A percentile compares a stretch with the other conserved stretches of the same genome.
These are phyloP conservation scores for Euphorbia pulcherrima DNA, from an alignment of 345 rosid genomes.

Conservation along the genomic window DNA sequence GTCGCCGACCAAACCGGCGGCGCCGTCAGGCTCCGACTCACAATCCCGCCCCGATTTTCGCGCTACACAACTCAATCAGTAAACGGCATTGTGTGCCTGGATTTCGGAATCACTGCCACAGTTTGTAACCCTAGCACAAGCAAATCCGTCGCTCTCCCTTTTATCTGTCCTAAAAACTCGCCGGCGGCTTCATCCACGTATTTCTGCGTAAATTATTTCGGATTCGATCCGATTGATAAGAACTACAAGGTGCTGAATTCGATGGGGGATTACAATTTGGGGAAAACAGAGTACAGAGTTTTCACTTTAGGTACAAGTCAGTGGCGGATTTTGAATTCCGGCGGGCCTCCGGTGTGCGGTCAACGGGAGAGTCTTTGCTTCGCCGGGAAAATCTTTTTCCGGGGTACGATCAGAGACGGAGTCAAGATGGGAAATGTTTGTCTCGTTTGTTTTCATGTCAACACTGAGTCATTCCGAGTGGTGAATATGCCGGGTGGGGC, in stretches of 20 bases:
- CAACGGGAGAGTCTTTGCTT: constrained; percentile 16
- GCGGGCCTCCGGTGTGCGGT: constrained; percentile 18
- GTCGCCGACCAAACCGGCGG: constrained; percentile 8
- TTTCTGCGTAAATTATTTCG: constrained; percentile 22
- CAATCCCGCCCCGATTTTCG: constrained; percentile 13
- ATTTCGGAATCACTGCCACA: constrained; percentile 24
- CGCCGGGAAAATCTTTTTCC: neutral
- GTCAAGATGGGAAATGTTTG: no score
- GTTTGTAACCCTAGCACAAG: constrained; percentile 27
- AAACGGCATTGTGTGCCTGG: constrained; percentile 23
- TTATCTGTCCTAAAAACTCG: constrained; percentile 4
- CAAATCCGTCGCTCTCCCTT: constrained; percentile 2
- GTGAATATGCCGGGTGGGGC: constrained; percentile 4
- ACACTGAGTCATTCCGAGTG: constrained; percentile 3
- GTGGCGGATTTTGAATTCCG: constrained; percentile 9
- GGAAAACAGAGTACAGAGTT: constrained; percentile 4
- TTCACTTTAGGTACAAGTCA: constrained; percentile 14
- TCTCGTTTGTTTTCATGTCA: constrained; percentile 17
- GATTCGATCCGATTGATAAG: constrained; percentile 16
- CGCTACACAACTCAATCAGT: constrained; percentile 20
- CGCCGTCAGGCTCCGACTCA: constrained; percentile 1
- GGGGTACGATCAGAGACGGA: no score
- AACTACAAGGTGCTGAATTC: constrained; percentile 23
- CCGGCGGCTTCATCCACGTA: constrained; percentile 3
- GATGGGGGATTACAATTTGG: neutral